A percentile compares a stretch with the other conserved stretches of the same genome.
phyloP scores from a whole-genome alignment of 176 grass and related monocot species.

The Tillandsia leiboldiana region DNA sequence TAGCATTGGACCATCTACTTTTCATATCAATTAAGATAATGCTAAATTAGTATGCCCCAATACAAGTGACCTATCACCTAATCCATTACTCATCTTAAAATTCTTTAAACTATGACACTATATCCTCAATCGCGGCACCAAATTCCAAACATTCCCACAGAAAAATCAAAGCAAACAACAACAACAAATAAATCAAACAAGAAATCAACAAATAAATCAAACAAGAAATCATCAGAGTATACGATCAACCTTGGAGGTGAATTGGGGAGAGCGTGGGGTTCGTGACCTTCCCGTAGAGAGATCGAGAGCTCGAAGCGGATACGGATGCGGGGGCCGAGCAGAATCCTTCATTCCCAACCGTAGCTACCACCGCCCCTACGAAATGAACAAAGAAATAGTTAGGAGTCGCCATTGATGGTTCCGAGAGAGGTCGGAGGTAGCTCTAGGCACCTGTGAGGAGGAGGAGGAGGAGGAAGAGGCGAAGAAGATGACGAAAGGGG shows the following conservation, averaged over 20 bases:
- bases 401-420: background rate
- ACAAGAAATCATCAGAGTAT: background rate
- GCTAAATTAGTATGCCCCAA: background rate
- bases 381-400: background rate
- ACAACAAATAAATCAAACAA: background rate
- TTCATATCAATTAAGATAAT: background rate
- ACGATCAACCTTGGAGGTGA: conserved; percentile 48
- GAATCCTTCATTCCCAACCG: conserved; percentile 26
- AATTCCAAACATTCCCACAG: background rate
- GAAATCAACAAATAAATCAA: background rate
- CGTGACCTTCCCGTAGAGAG: conserved; percentile 79
- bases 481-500: background rate
- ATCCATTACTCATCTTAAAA: background rate
- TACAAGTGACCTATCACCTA: background rate
- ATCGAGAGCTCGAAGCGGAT: conserved; percentile 17
- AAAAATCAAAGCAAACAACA: background rate
- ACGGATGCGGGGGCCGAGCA: conserved; percentile 35
- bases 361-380: background rate
- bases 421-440: background rate
- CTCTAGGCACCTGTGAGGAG: background rate
- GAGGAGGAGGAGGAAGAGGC: background rate
- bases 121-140: background rate
- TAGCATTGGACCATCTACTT: background rate
- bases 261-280: conserved; percentile 60
- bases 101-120: background rate